Evolutionary conservation across 176 grass and related monocot genomes (phyloP).

Genomic region (Pharus latifolius): DNA sequence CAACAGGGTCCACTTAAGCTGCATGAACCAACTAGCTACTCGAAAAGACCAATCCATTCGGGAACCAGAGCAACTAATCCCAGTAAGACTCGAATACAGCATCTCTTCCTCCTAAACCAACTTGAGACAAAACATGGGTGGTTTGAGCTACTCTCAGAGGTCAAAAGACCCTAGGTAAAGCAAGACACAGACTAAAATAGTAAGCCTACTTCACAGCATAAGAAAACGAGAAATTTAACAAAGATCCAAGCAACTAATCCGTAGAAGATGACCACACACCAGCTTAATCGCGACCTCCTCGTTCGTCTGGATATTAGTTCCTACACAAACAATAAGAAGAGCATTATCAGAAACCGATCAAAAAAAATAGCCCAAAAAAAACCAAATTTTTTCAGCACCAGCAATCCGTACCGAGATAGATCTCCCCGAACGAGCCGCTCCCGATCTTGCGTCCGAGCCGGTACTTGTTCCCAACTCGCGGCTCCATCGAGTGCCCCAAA

Average conservation of each 20-base stretch:
- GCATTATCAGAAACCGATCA: neutral
- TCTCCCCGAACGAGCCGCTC: constrained; percentile 97
- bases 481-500: constrained; percentile 49
- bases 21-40: too few species aligned
- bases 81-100: too few species aligned
- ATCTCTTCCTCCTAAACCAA: too few species aligned
- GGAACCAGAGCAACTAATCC: too few species aligned
- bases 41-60: too few species aligned
- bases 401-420: constrained; percentile 69
- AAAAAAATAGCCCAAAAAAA: neutral
- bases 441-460: constrained; percentile 97
- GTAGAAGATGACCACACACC: constrained; percentile 31
- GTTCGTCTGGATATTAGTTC: constrained; percentile 94
- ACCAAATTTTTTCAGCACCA: neutral
- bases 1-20: too few species aligned
- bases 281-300: constrained; percentile 99
- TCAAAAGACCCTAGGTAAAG: neutral
- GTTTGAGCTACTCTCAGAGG: neutral
- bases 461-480: constrained; percentile 92
- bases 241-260: constrained; percentile 17
- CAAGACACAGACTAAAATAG: neutral
- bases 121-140: neutral
- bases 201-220: neutral
- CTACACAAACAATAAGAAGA: constrained; percentile 21
- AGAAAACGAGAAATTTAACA: neutral